Evolutionary conservation across 768 basidiomycete species (phyloP), one percentile per base, ranked within the genome.

Genomic region (Arthromyces matolae): DNA sequence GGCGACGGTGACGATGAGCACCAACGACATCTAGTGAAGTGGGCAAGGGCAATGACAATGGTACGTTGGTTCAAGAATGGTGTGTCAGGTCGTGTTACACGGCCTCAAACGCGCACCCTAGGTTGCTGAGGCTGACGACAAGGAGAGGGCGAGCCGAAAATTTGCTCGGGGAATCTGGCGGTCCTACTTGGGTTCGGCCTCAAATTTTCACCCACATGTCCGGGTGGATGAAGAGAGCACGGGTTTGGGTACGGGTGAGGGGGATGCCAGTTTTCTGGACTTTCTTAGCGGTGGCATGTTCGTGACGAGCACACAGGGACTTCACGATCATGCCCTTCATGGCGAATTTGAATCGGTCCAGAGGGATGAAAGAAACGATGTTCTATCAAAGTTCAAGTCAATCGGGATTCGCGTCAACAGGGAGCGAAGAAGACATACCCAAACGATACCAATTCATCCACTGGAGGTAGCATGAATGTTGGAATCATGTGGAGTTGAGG

Each of bases 401-500:
- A n/a, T n/a, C n/a, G n/a, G n/a, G 9, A 40, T 40, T 37, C 35
- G 8, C 13, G 23, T 32, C 8, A 7, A 29, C 12, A 24, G 39
- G 19, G 24, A 14, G 33, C 8, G 41, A 8, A 48, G 41, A 31
- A 23, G 31, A 42, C 91, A 93, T 55, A 94, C 79, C 94, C 94
- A 97, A 50, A 95, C 78, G 56, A 98, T 93, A 71, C 94, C 95
- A 56, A 97, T 90, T 94, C 94, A 97, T 22, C 84, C 89, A 64
- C 89, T 94, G 51, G 87, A 89, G 65, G 96, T 84, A 19, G 71
- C 63, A 25, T 73, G 65, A 54, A 97, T 89, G 45, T 84, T 64
- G 27, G 93, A n/a, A n/a, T n/a, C n/a, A n/a, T n/a, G n/a, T n/a
- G n/a, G n/a, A n/a, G n/a, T n/a, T n/a, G n/a, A n/a, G n/a, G n/a